Evolutionary conservation across 108 stramenopile genomes (phyloP).

Genomic region (Nitzschia putrida): DNA sequence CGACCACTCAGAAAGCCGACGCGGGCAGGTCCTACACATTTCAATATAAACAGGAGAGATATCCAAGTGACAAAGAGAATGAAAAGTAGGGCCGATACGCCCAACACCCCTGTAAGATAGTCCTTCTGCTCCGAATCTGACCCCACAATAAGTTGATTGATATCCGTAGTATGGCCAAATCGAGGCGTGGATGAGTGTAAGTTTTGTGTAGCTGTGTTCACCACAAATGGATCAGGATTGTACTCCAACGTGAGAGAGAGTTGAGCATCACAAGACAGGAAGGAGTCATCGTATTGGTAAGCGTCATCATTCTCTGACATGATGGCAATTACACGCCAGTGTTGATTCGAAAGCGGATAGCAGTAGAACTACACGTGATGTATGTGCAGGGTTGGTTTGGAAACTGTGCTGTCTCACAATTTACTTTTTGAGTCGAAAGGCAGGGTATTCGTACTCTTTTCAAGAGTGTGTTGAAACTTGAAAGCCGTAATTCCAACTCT

Average conservation of each 20-base stretch:
- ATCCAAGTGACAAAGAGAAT: slow-evolving; percentile 9
- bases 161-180: slow-evolving; percentile 14
- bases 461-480: too few species aligned
- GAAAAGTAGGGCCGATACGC: background rate
- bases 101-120: slow-evolving; percentile 11
- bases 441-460: too few species aligned
- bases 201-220: background rate
- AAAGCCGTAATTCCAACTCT: too few species aligned
- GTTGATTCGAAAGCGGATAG: too few species aligned
- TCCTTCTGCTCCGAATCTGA: slow-evolving; percentile 4
- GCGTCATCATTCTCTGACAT: background rate
- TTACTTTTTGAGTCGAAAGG: too few species aligned
- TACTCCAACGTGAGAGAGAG: background rate
- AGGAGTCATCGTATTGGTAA: background rate
- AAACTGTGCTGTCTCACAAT: too few species aligned
- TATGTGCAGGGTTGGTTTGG: too few species aligned
- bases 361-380: too few species aligned
- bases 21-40: slow-evolving; percentile 5
- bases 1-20: slow-evolving; percentile 17
- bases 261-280: background rate
- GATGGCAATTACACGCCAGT: too few species aligned
- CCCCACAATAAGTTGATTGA: slow-evolving; percentile 5
- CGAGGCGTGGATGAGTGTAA: slow-evolving; percentile 4
- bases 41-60: background rate
- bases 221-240: slow-evolving; percentile 3